These are phyloP conservation scores for Tremella mesenterica DNA, from an alignment of 768 basidiomycete genomes.

Conservation along the genomic window DNA sequence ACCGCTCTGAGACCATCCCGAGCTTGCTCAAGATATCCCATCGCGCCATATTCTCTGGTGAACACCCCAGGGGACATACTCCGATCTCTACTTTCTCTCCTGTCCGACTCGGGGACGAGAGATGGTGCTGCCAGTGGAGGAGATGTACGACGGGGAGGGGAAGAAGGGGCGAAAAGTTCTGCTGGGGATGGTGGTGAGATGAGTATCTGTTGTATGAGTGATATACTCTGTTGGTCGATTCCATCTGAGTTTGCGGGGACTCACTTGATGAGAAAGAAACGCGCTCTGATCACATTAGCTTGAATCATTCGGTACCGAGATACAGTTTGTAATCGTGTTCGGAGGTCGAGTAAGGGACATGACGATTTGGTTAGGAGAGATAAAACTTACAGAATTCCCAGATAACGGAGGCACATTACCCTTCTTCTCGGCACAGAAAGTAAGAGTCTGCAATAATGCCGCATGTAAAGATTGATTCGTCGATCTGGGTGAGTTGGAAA, in stretches of 20 bases:
- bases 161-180: slow-evolving; percentile 31
- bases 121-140: slow-evolving; percentile 14
- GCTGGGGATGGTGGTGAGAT: slow-evolving; percentile 34
- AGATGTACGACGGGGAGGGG: slow-evolving; percentile 23
- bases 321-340: neutral
- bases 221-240: slow-evolving; percentile 12
- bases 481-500: neutral
- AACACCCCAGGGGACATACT: slow-evolving; percentile 8
- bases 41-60: neutral
- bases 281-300: neutral
- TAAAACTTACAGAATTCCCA: slow-evolving; percentile 8
- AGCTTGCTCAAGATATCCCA: slow-evolving; percentile 39
- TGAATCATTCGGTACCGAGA: neutral
- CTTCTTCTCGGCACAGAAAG: slow-evolving; percentile 27
- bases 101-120: slow-evolving; percentile 5
- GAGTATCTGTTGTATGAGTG: slow-evolving; percentile 28
- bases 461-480: neutral
- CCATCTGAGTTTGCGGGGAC: neutral
- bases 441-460: slow-evolving; percentile 22
- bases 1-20: slow-evolving; percentile 38
- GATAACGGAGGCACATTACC: slow-evolving; percentile 23
- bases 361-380: neutral
- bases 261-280: neutral
- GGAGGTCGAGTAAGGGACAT: neutral
- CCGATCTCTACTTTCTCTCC: slow-evolving; percentile 2